Evolutionary conservation across 2,329 filamentous ascomycete species (phyloP).

Genomic region (Aspergillus nomiae): DNA sequence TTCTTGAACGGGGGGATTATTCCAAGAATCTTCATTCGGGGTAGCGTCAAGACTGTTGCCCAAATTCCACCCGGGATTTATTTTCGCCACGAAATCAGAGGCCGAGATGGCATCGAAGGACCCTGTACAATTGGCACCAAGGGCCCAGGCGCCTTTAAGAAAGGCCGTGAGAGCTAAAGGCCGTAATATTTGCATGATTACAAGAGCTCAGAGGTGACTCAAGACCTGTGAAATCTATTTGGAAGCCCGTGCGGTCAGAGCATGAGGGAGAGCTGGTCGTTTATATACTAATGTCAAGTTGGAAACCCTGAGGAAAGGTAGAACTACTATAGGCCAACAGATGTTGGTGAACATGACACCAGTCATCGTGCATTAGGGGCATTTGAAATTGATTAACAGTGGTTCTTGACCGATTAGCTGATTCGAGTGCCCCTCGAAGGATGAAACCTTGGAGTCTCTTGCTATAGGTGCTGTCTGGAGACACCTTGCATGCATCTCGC

Average conservation of each 20-base stretch:
- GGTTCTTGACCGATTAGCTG: background rate
- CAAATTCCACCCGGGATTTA: constrained; percentile 63
- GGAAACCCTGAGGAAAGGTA: background rate
- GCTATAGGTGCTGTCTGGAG: background rate
- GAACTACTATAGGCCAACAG: background rate
- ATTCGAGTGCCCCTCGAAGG: background rate
- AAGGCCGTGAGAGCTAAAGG: constrained; percentile 15
- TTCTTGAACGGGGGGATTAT: constrained; percentile 55
- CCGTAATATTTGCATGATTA: constrained; percentile 14
- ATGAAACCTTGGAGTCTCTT: background rate
- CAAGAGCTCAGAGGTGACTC: background rate
- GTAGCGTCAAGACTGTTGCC: constrained; percentile 62
- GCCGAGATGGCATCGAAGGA: constrained; percentile 52
- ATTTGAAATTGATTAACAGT: background rate
- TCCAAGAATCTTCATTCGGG: constrained; percentile 61
- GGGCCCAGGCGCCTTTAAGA: constrained; percentile 14
- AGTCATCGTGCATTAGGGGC: background rate
- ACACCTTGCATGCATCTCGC: background rate
- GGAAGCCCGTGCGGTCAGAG: background rate
- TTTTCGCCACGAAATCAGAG: constrained; percentile 47
- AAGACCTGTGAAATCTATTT: background rate
- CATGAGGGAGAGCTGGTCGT: background rate
- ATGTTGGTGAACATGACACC: background rate
- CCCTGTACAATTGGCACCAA: constrained; percentile 38
- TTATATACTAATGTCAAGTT: background rate